Percentiles rank a stretch among this genome's conserved stretches.
These are phyloP conservation scores for Iberis pinnata DNA, from an alignment of 345 rosid species.

Conservation along the genomic window DNA sequence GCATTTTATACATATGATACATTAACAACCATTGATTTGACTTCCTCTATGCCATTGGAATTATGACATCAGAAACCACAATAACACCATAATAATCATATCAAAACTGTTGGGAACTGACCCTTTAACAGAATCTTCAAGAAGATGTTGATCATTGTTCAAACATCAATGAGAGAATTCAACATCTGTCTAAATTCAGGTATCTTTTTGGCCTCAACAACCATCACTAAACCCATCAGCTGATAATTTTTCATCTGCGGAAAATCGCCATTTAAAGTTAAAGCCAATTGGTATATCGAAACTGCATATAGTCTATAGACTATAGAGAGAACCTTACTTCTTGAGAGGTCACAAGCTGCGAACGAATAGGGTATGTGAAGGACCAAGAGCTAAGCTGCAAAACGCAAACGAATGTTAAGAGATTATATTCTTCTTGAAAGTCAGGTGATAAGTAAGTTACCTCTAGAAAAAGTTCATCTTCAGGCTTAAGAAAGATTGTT, in stretches of 20 bases:
- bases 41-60: too few relatives aligned
- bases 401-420: conserved; percentile 14
- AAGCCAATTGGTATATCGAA: neutral
- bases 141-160: conserved; percentile 28
- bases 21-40: too few relatives aligned
- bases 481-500: conserved; percentile 58
- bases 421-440: neutral
- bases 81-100: neutral
- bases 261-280: conserved; percentile 8
- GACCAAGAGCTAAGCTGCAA: conserved; percentile 87
- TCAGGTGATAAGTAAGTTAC: conserved; percentile 31
- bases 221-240: conserved; percentile 67
- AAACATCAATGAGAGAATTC: conserved; percentile 41
- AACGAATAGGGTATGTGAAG: conserved; percentile 51
- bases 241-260: conserved; percentile 67
- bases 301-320: too few relatives aligned
- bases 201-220: conserved; percentile 47
- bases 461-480: conserved; percentile 83
- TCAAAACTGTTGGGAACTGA: conserved; percentile 11
- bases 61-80: too few relatives aligned
- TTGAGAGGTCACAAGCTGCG: conserved; percentile 42
- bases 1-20: too few relatives aligned
- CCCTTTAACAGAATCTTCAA: neutral
- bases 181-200: conserved; percentile 49
- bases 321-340: conserved; percentile 55